Evolutionary conservation across 106 monocot genomes (phyloP), one percentile per base, ranked within the genome.

Genomic region (Hemerocallis citrina): DNA sequence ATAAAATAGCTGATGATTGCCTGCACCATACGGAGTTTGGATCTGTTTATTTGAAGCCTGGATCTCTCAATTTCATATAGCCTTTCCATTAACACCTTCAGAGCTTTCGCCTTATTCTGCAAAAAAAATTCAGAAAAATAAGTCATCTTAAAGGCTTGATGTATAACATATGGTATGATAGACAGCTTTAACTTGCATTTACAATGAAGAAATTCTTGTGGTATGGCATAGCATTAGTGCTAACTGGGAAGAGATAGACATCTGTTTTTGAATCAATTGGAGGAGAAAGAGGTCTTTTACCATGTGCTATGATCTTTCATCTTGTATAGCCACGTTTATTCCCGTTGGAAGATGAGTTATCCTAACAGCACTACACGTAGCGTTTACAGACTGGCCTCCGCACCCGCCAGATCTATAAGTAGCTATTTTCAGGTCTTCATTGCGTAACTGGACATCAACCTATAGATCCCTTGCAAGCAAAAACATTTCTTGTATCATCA

Each of bases 241-340:
- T 47, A 22, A 47, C 17, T 0, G 19, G 6, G 7, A 47, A 21
- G 3, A 17, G 6, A 16, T 17, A 50, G 20, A 6, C n/a, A 14
- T 25, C 25, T 50, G 3, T 12, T 50, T n/a, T 0, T 20, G 19
- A 40, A 62, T 29, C n/a, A n/a, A 16, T 9, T 14, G 15, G 5
- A 62, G 12, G 51, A 34, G 22, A 17, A 1, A 3, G n/a, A 28
- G 47, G 40, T n/a, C 29, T 14, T 48, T 75, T 73, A 96, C 96
- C 78, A 79, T 81, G 72, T 96, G 96, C 39, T 96, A 91, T 34
- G 96, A 96, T 57, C 96, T 91, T 74, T 96, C 96, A 79, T 91
- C 86, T 66, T 96, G 96, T 76, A 96, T 96, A 29, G 90, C 78
- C 47, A 91, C 87, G 2, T 72, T 66, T 15, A 91, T 73, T 64